Evolutionary conservation across 257 asterid species (phyloP).

Genomic region (Nicotiana paniculata): DNA sequence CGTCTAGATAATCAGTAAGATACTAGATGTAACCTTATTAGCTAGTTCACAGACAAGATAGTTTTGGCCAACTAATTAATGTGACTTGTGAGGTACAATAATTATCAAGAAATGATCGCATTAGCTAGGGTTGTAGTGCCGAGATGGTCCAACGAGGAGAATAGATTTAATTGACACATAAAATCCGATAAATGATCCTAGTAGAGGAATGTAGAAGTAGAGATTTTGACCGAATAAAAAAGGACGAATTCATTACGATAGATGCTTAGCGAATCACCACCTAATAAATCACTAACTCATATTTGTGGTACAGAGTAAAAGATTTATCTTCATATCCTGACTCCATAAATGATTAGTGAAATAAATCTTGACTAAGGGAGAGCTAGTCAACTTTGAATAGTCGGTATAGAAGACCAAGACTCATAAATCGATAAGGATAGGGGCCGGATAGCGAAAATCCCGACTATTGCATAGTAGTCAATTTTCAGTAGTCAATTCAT

Average conservation of each 20-base stretch:
- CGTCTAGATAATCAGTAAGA: no score
- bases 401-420: neutral
- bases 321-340: no score
- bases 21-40: no score
- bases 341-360: no score
- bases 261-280: neutral
- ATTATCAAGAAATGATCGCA: constrained; percentile 1
- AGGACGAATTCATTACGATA: no score
- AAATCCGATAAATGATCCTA: neutral
- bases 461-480: no score
- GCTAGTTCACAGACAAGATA: neutral
- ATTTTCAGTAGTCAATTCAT: no score
- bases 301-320: neutral
- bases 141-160: neutral
- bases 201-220: no score
- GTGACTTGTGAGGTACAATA: neutral
- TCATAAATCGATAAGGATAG: neutral
- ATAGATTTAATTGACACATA: neutral
- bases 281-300: no score
- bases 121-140: neutral
- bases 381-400: neutral
- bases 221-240: no score
- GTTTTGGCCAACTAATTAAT: neutral
- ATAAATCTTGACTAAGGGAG: no score
- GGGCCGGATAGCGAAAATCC: no score